phyloP scores from a whole-genome alignment of 1,284 basidiomycete genomes.

The Tylopilus sp. region DNA sequence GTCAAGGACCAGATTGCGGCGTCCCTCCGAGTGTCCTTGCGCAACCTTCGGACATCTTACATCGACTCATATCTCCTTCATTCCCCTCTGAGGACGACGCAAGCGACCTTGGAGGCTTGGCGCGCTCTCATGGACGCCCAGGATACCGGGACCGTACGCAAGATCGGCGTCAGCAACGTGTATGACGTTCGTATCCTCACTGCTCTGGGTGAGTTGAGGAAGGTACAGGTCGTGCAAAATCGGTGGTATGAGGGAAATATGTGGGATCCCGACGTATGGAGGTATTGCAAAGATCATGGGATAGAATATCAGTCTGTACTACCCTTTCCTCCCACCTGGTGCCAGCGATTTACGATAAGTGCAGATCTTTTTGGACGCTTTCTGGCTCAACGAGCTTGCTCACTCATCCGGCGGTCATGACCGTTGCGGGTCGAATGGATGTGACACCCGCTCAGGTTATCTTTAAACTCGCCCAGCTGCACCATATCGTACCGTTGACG shows the following conservation, averaged over 20 bases:
- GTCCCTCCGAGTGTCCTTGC: constrained; percentile 63
- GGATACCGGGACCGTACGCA: constrained; percentile 55
- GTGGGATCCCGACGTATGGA: constrained; percentile 64
- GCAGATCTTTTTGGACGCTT: constrained; percentile 82
- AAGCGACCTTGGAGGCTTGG: constrained; percentile 67
- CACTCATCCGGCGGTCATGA: constrained; percentile 42
- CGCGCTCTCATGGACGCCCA: constrained; percentile 55
- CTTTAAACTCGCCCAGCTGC: constrained; percentile 62
- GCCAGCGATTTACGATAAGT: constrained; percentile 4
- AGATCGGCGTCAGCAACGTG: constrained; percentile 74
- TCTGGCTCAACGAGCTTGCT: constrained; percentile 69
- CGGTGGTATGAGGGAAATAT: constrained; percentile 77
- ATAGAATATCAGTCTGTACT: constrained; percentile 69
- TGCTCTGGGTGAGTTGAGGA: constrained; percentile 49
- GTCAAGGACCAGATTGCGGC: constrained; percentile 58
- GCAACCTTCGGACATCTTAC: constrained; percentile 64
- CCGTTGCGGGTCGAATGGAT: constrained; percentile 44
- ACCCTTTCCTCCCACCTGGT: background rate
- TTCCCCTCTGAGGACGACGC: constrained; percentile 59
- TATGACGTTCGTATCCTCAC: constrained; percentile 60
- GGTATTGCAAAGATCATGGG: constrained; percentile 51
- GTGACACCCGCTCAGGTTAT: constrained; percentile 63
- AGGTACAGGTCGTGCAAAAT: constrained; percentile 74
- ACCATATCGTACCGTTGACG: constrained; percentile 58
- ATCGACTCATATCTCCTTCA: constrained; percentile 77